Evolutionary conservation across 1,284 basidiomycete species (phyloP).

Genomic region (Pseudozyma hubeiensis): DNA sequence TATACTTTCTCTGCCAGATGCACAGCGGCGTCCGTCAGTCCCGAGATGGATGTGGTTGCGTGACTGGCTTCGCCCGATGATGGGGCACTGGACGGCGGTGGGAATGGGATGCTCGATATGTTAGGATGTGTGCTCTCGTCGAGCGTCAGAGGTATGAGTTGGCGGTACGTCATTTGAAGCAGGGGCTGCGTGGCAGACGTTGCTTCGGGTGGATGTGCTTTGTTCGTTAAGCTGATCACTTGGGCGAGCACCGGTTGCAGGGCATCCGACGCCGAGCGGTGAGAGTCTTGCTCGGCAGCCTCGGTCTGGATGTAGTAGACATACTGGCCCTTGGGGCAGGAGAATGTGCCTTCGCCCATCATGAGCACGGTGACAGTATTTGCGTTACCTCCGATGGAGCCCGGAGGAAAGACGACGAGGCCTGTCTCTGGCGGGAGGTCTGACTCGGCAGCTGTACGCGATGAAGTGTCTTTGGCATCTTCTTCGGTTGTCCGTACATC

Average conservation of each 20-base stretch:
- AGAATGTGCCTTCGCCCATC: slow-evolving; percentile 85
- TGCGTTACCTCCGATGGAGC: slow-evolving; percentile 41
- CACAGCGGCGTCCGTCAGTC: slow-evolving; percentile 31
- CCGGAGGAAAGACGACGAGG: slow-evolving; percentile 84
- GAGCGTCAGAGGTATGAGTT: not conserved
- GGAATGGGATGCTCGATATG: slow-evolving; percentile 32
- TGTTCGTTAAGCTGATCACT: slow-evolving; percentile 11
- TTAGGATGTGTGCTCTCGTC: not conserved
- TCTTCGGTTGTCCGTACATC: slow-evolving; percentile 3
- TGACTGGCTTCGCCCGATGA: not conserved
- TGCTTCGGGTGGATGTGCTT: not conserved
- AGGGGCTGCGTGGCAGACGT: slow-evolving; percentile 11
- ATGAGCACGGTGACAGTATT: slow-evolving; percentile 74
- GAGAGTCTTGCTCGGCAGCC: not conserved
- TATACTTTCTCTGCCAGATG: slow-evolving; percentile 24
- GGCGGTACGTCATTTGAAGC: slow-evolving; percentile 37
- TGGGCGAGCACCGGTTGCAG: slow-evolving; percentile 31
- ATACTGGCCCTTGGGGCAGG: slow-evolving; percentile 77
- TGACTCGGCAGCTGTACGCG: not conserved
- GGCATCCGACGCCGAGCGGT: slow-evolving; percentile 4
- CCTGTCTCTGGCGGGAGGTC: slow-evolving; percentile 74
- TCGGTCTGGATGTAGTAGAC: slow-evolving; percentile 52
- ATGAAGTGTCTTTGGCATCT: not conserved
- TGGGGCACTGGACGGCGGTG: slow-evolving; percentile 6
- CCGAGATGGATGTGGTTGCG: slow-evolving; percentile 28